Base-by-base conservation (phyloP, 2,329 filamentous ascomycete species). In the Diaporthe ampelina region DNA sequence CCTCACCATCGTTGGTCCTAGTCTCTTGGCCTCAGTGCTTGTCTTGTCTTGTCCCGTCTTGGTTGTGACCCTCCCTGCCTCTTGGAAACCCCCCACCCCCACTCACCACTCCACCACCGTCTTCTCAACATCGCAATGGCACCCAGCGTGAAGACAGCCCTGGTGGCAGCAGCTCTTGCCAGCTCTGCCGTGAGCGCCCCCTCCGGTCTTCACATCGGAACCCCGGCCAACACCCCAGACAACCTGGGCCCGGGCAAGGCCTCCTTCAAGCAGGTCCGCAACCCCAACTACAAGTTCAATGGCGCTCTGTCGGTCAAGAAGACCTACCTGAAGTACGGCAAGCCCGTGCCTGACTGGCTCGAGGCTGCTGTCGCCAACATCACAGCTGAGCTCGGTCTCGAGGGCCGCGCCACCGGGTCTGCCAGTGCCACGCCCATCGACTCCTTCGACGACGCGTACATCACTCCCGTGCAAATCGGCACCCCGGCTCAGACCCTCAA, bases 401-500 rank as follows among this genome's bases (percentile, higher is more conserved):
- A n/a, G 24, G 71, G 73, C 21, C 72, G 76, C 17, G 57, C 54
- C 35, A 77, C 45, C 2, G 78, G 78, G 17, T 74, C 75, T 15
- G 77, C 75, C 17, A 24, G 58, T 1, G 71, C 77, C 11, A 74
- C 72, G 4, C 76, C 76, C 48, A 73, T 73, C 54, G 75, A 76
- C 43, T 61, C 50, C 54, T 79, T 80, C 48, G 82, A 83, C 29
- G 78, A 78, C 26, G 81, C 82, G 57, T 83, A 83, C 67, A 61
- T 83, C 35, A 80, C 77, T 26, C 81, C 81, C 15, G 81, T 83
- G 6, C 74, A 80, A 61, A 83, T 84, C 43, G 82, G 82, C 13
- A 83, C 84, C 8, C 85, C 85, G 11, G 80, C 83, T 5, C 83
- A 87, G 77, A 84, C 82, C 0, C 79, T 87, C 54, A 83, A 84